phyloP scores from a whole-genome alignment of 805 yeast genomes.

The Brettanomyces bruxellensis region DNA sequence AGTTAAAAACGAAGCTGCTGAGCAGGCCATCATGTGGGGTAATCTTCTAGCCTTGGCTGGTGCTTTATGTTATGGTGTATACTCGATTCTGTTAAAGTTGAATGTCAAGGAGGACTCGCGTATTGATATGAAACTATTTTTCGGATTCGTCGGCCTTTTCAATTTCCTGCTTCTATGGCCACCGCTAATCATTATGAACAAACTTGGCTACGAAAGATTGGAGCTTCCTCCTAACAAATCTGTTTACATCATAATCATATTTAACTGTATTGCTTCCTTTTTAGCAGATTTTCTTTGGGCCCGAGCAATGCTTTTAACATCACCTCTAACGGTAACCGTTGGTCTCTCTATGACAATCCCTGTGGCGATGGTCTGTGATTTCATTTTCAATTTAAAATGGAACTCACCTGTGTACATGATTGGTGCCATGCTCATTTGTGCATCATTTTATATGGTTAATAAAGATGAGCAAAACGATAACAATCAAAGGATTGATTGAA shows the following conservation, averaged over 20 bases:
- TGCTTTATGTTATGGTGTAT: conserved; percentile 85
- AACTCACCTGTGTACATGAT: conserved; percentile 56
- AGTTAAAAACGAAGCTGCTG: conserved; percentile 22
- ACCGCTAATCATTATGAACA: conserved; percentile 55
- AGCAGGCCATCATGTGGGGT: conserved; percentile 40
- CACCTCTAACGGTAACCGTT: conserved; percentile 92
- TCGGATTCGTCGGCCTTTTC: conserved; percentile 90
- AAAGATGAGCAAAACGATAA: conserved; percentile 61
- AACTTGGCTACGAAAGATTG: conserved; percentile 56
- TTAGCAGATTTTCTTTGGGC: conserved; percentile 95
- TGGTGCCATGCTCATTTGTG: conserved; percentile 75
- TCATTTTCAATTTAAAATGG: conserved; percentile 55
- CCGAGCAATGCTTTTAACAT: conserved; percentile 83
- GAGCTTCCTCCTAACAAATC: conserved; percentile 53
- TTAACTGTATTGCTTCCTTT: conserved; percentile 73
- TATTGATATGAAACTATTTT: conserved; percentile 78
- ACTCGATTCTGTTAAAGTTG: conserved; percentile 75
- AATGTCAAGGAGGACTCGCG: conserved; percentile 65
- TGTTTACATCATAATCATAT: conserved; percentile 42
- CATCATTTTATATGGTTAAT: conserved; percentile 79
- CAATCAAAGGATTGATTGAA: background rate
- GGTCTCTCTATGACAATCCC: conserved; percentile 93
- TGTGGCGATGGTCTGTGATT: conserved; percentile 86
- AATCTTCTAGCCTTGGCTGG: conserved; percentile 74
- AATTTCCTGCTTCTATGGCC: conserved; percentile 80